Base-by-base conservation (phyloP, 169 alveolate species). In the Plasmodium gallinaceum region DNA sequence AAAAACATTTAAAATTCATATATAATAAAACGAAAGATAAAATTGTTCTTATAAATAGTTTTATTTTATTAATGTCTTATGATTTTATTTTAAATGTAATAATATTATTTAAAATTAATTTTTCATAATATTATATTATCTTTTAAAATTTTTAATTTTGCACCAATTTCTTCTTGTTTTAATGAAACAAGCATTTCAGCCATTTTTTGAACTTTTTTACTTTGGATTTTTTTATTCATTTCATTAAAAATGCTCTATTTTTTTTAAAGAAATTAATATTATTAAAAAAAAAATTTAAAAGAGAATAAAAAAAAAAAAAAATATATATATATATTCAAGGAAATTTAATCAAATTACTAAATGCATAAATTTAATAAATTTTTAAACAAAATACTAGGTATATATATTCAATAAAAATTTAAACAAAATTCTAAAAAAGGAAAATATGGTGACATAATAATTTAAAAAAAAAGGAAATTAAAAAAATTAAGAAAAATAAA, bases 81-180 rank as follows among this genome's bases (percentile, higher is more conserved):
- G 4, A 32, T 32, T 32, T 32, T 32, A 32, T 32, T 2, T 32
- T 32, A 32, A 4, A 4, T 4, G 4, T 32, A 32, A 32, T 32
- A 32, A 54, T 54, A 24, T 5, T 7, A 12, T 54, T 54, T 18
- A 54, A 54, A 61, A 14, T 24, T 20, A 7, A 61, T 61, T 22
- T 61, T 8, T 61, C 0, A 32, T 65, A 65, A 65, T 65, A 37
- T 65, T 32, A n/a, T 32, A 65, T 26, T n/a, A 65, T 18, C 8
- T 52, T 8, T 48, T 48, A 48, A n/a, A n/a, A n/a, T 52, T 5
- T 52, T 52, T 66, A n/a, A 45, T 20, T 42, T 16, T 43, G 37
- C 52, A 83, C 91, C 91, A 54, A 83, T 83, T 83, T 83, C 91
- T 66, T 83, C 72, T 62, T 83, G 91, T n/a, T 65, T 83, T 83